A percentile compares a stretch with the other conserved stretches of the same genome.
Evolutionary conservation across 2,329 filamentous ascomycete genomes (phyloP).

Genomic region (Mycosphaerella sp.): DNA sequence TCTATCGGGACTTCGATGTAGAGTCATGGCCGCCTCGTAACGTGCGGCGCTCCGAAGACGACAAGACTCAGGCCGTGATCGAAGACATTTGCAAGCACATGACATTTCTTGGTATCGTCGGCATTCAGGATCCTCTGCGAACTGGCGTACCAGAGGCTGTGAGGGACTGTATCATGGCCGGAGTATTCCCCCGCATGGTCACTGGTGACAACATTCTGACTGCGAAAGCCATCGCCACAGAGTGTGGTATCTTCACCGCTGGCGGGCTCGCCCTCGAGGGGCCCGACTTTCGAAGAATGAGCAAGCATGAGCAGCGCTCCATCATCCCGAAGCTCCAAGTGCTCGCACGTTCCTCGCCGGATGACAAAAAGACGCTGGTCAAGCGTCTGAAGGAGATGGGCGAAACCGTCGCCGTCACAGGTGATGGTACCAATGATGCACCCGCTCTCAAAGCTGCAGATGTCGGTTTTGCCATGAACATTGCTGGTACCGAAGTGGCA

Average conservation of each 20-base stretch:
- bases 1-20: slow-evolving; percentile 74
- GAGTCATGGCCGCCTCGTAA: slow-evolving; percentile 63
- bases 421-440: slow-evolving; percentile 61
- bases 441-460: slow-evolving; percentile 60
- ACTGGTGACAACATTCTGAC: slow-evolving; percentile 68
- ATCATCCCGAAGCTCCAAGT: slow-evolving; percentile 60
- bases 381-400: slow-evolving; percentile 58
- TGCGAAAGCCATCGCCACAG: slow-evolving; percentile 63
- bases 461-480: slow-evolving; percentile 63
- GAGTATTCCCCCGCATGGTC: slow-evolving; percentile 67
- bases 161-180: slow-evolving; percentile 58
- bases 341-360: slow-evolving; percentile 61
- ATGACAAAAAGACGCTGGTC: slow-evolving; percentile 62
- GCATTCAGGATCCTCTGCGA: slow-evolving; percentile 68
- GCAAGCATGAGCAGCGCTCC: slow-evolving; percentile 43
- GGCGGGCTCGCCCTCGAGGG: slow-evolving; percentile 42
- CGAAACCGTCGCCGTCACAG: slow-evolving; percentile 60
- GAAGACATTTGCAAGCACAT: slow-evolving; percentile 64
- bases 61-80: slow-evolving; percentile 57
- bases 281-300: slow-evolving; percentile 41
- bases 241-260: slow-evolving; percentile 58
- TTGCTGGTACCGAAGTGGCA: slow-evolving; percentile 58
- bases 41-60: slow-evolving; percentile 53
- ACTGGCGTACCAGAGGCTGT: slow-evolving; percentile 63
- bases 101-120: slow-evolving; percentile 65